Evolutionary conservation across 1,139 yeast genomes (phyloP).

Genomic region (Hanseniaspora sp.): DNA sequence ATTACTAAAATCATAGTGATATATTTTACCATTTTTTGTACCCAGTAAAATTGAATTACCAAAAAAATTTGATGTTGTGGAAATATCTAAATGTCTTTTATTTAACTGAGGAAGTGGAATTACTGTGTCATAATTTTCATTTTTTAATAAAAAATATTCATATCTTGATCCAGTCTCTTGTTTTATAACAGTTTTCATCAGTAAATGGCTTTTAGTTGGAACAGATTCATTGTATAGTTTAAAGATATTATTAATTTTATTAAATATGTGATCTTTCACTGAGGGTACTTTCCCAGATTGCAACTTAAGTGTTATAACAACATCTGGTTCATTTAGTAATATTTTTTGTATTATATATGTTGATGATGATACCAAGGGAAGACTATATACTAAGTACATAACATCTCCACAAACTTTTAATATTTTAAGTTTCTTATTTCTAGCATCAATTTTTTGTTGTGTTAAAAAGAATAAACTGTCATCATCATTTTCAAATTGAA

Average conservation of each 20-base stretch:
- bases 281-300: neutral
- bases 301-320: neutral
- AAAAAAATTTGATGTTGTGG: slow-evolving; percentile 16
- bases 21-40: slow-evolving; percentile 24
- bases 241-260: slow-evolving; percentile 1
- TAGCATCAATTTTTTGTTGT: neutral
- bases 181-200: neutral
- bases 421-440: neutral
- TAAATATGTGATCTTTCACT: neutral
- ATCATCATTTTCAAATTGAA: slow-evolving; percentile 16
- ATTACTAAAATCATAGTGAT: slow-evolving; percentile 19
- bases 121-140: neutral
- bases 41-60: slow-evolving; percentile 25
- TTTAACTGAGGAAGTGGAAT: slow-evolving; percentile 16
- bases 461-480: neutral
- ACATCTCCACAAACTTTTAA: slow-evolving; percentile 9
- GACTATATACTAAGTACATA: slow-evolving; percentile 6
- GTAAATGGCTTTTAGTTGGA: neutral
- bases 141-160: neutral
- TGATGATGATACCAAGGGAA: neutral
- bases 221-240: neutral
- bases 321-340: slow-evolving; percentile 14
- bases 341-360: slow-evolving; percentile 11
- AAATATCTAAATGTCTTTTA: slow-evolving; percentile 25
- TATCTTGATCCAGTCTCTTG: neutral